phyloP scores from a whole-genome alignment of 2,329 filamentous ascomycete genomes.

The Colletotrichum tofieldiae region DNA sequence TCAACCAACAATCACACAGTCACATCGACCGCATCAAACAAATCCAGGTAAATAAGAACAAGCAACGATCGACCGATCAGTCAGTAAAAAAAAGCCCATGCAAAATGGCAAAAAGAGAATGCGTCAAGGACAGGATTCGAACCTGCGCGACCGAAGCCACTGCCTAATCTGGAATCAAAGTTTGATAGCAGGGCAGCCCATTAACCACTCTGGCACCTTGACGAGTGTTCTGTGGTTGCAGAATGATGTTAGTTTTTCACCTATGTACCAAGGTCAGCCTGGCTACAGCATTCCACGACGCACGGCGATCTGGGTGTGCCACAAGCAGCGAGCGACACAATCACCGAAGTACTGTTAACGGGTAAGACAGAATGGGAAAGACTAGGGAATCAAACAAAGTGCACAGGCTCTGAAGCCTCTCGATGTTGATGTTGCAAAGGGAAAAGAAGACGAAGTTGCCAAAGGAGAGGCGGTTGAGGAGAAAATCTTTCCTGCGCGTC shows the following conservation, averaged over 20 bases:
- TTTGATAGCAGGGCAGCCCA: conserved; percentile 31
- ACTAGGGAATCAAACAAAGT: no score
- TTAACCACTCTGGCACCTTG: conserved; percentile 34
- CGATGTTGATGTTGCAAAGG: background rate
- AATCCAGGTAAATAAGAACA: background rate
- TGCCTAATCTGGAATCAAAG: conserved; percentile 23
- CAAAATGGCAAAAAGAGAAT: background rate
- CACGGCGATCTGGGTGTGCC: background rate
- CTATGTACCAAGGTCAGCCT: background rate
- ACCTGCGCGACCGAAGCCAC: conserved; percentile 33
- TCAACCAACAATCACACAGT: no score
- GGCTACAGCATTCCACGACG: background rate
- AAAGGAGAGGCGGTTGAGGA: no score
- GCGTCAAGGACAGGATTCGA: conserved; percentile 32
- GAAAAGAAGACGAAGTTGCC: background rate
- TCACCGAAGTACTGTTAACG: background rate
- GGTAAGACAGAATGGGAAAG: no score
- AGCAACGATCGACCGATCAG: no score
- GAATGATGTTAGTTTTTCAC: accelerated
- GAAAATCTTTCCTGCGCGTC: background rate
- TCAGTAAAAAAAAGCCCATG: background rate
- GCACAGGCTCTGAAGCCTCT: background rate
- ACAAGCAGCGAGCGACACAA: background rate
- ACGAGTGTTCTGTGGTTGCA: conserved; percentile 2
- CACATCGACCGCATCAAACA: no score